Evolutionary conservation across 768 basidiomycete genomes (phyloP).

Genomic region (Botryobasidium botryosum): DNA sequence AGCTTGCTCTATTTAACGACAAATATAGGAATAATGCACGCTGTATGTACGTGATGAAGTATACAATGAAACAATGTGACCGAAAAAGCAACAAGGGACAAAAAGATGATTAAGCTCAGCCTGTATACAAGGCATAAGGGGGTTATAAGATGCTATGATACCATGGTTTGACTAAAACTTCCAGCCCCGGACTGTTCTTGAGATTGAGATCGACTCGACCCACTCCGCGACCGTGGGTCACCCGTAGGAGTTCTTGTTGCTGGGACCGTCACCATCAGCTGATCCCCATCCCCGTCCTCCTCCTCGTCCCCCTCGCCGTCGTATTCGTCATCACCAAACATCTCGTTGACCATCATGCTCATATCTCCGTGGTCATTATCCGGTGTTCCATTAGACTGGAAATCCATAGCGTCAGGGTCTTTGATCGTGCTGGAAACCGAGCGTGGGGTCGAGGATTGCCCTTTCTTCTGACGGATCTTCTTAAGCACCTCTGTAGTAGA

Average conservation of each 20-base stretch:
- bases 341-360: constrained; percentile 4
- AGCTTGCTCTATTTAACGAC: too few species aligned
- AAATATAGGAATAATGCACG: too few species aligned
- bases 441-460: not conserved
- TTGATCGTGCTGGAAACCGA: not conserved
- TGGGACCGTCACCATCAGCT: not conserved
- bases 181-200: not conserved
- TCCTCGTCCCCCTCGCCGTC: constrained; percentile 7
- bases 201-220: not conserved
- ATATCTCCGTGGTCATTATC: too few species aligned
- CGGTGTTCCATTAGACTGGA: not conserved
- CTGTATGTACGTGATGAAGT: too few species aligned
- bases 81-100: not conserved
- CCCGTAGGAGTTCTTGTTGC: not conserved
- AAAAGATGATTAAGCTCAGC: not conserved
- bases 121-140: not conserved
- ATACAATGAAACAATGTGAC: not conserved
- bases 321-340: constrained; percentile 3
- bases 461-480: not conserved
- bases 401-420: not conserved
- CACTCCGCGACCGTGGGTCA: not conserved
- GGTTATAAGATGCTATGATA: not conserved
- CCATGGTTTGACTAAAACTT: not conserved
- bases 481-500: not conserved
- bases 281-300: not conserved